phyloP scores from a whole-genome alignment of 176 grass and related monocot genomes.

The Musa itinerans region DNA sequence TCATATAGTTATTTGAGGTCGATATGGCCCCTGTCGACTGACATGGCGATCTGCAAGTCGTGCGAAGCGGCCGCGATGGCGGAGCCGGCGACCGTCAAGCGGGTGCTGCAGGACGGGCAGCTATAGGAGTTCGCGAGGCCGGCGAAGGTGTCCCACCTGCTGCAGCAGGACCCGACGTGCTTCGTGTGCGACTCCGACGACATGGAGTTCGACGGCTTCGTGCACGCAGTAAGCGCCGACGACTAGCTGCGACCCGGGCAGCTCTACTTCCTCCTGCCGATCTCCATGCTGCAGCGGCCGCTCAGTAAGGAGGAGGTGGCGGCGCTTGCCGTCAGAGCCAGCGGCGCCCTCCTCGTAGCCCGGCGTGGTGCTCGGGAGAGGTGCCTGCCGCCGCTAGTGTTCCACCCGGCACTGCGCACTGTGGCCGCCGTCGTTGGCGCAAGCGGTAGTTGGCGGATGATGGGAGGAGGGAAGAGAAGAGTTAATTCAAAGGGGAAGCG shows the following conservation, averaged over 20 bases:
- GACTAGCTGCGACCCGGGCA: slow-evolving; percentile 51
- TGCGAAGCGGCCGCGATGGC: slow-evolving; percentile 26
- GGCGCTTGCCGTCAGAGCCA: slow-evolving; percentile 50
- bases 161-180: slow-evolving; percentile 28
- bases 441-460: too few species aligned
- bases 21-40: not conserved
- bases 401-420: slow-evolving; percentile 11
- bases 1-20: too few species aligned
- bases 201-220: slow-evolving; percentile 45
- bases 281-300: slow-evolving; percentile 30
- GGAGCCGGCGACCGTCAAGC: slow-evolving; percentile 30
- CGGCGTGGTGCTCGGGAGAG: too few species aligned
- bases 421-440: not conserved
- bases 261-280: slow-evolving; percentile 74
- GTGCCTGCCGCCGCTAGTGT: too few species aligned
- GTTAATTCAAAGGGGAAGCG: slow-evolving; percentile 16
- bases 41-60: slow-evolving; percentile 71
- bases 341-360: slow-evolving; percentile 32
- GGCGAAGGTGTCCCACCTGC: slow-evolving; percentile 42
- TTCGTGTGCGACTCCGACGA: slow-evolving; percentile 79
- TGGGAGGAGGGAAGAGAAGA: slow-evolving; percentile 22
- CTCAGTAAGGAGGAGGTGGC: slow-evolving; percentile 52
- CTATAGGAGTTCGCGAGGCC: slow-evolving; percentile 51
- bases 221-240: slow-evolving; percentile 17
- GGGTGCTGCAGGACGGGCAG: slow-evolving; percentile 55